Percentiles rank a stretch among this genome's conserved stretches.
Evolutionary conservation across 352 stramenopile species (phyloP).

Genomic region (Phytopythium litorale): DNA sequence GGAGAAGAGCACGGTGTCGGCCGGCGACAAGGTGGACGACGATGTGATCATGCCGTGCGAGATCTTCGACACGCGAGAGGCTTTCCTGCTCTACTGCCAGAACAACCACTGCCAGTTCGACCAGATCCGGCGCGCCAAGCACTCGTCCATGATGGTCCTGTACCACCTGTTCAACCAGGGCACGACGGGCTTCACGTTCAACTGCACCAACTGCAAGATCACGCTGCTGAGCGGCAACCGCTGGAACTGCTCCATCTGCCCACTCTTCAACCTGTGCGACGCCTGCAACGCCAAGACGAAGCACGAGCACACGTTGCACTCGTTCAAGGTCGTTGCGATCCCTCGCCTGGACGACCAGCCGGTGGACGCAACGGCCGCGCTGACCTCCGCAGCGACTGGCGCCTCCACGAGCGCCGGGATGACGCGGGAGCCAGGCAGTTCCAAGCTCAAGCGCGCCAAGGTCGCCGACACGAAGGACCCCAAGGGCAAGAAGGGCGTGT

Average conservation of each 20-base stretch:
- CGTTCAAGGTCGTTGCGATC: constrained; percentile 92
- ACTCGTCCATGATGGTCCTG: constrained; percentile 84
- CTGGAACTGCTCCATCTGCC: constrained; percentile 95
- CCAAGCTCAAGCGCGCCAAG: constrained; percentile 45
- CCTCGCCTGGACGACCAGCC: constrained; percentile 56
- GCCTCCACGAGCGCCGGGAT: constrained; percentile 8
- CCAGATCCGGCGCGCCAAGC: constrained; percentile 77
- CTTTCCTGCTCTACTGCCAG: constrained; percentile 88
- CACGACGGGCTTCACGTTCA: constrained; percentile 97
- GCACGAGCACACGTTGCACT: constrained; percentile 89
- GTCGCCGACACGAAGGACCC: constrained; percentile 14
- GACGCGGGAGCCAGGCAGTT: constrained; percentile 40
- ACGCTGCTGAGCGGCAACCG: constrained; percentile 94
- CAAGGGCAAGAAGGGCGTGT: constrained; percentile 27
- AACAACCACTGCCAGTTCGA: constrained; percentile 87
- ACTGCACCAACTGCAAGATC: constrained; percentile 92
- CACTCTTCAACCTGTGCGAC: constrained; percentile 95
- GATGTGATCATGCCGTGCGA: constrained; percentile 97
- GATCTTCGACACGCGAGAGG: constrained; percentile 92
- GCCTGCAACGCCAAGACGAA: constrained; percentile 92
- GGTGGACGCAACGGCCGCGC: constrained; percentile 20
- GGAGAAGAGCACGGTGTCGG: constrained; percentile 17
- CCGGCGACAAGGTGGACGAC: constrained; percentile 44
- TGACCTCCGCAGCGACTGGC: constrained; percentile 27
- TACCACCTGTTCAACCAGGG: constrained; percentile 92